These are phyloP conservation scores for Leccinum imitatum DNA, from an alignment of 768 basidiomycete species.

Conservation along the genomic window DNA sequence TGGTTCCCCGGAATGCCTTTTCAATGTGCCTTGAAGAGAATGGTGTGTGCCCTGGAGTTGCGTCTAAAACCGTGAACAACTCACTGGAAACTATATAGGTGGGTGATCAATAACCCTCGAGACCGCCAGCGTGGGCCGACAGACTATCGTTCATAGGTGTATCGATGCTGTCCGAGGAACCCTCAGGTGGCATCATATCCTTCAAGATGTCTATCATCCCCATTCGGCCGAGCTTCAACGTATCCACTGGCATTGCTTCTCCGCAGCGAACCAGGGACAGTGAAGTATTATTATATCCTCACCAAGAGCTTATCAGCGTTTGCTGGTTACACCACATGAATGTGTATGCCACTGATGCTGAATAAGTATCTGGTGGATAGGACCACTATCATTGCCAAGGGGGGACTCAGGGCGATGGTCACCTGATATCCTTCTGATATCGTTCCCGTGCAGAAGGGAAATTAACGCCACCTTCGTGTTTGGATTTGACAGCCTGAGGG, in stretches of 20 bases:
- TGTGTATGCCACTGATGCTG: constrained; percentile 21
- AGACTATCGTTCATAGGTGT: constrained; percentile 24
- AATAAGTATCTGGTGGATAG: constrained; percentile 34
- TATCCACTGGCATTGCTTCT: neutral
- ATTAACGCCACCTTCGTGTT: constrained; percentile 19
- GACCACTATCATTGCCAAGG: neutral
- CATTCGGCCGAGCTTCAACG: neutral
- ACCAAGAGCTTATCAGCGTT: no score
- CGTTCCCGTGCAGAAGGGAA: constrained; percentile 26
- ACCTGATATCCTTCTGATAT: constrained; percentile 32
- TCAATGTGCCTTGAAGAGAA: no score
- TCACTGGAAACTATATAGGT: neutral
- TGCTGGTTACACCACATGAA: neutral
- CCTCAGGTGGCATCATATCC: constrained; percentile 24
- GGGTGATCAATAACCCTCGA: constrained; percentile 4
- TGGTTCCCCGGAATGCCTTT: constrained; percentile 28
- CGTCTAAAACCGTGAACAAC: constrained; percentile 18
- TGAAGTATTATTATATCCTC: no score
- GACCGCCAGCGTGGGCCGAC: constrained; percentile 30
- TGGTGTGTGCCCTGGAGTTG: constrained; percentile 6
- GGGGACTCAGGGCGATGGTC: constrained; percentile 31
- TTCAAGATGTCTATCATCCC: constrained; percentile 5
- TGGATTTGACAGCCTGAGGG: constrained; percentile 23
- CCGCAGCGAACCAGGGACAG: neutral
- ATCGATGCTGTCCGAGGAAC: constrained; percentile 31